Percentiles rank a stretch among this genome's conserved stretches.
phyloP scores from a whole-genome alignment of 2,329 filamentous ascomycete species.

The Aspergillus piperis region DNA sequence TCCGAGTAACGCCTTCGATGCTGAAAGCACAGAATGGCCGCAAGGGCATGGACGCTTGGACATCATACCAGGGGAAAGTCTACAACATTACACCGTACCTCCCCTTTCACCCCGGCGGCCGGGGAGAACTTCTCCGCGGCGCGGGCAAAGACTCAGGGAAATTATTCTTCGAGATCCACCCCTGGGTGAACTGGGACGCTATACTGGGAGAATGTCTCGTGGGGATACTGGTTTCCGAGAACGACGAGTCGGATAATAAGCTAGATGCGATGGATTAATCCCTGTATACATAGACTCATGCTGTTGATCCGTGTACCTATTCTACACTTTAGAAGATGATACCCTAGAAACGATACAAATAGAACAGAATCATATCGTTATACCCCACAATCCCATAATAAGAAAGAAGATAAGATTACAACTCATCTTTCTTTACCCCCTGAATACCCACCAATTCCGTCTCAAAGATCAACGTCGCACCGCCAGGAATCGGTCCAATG shows the following conservation, averaged over 20 bases:
- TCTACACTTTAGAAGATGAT: neutral
- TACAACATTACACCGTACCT: constrained; percentile 93
- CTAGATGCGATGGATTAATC: constrained; percentile 64
- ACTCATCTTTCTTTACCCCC: constrained; percentile 63
- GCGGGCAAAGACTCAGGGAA: constrained; percentile 67
- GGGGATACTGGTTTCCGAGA: constrained; percentile 61
- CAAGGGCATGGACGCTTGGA: constrained; percentile 87
- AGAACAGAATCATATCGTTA: neutral
- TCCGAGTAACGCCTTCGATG: constrained; percentile 78
- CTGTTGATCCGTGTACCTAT: neutral
- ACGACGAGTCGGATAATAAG: constrained; percentile 39
- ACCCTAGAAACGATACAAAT: neutral
- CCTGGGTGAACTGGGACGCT: constrained; percentile 70
- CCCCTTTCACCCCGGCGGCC: constrained; percentile 83
- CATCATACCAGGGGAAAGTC: constrained; percentile 81
- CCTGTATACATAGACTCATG: neutral
- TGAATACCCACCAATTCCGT: constrained; percentile 84
- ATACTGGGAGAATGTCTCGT: constrained; percentile 64
- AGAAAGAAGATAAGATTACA: constrained; percentile 29
- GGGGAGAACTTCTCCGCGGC: constrained; percentile 62
- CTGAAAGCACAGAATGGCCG: constrained; percentile 78
- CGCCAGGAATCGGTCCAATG: constrained; percentile 80
- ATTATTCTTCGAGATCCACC: constrained; percentile 65
- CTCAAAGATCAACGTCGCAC: constrained; percentile 84
- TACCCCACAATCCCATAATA: neutral